Percentiles rank a stretch among this genome's conserved stretches.
Conservation (phyloP, 257 asterid genomes). For the Phtheirospermum japonicum region DNA sequence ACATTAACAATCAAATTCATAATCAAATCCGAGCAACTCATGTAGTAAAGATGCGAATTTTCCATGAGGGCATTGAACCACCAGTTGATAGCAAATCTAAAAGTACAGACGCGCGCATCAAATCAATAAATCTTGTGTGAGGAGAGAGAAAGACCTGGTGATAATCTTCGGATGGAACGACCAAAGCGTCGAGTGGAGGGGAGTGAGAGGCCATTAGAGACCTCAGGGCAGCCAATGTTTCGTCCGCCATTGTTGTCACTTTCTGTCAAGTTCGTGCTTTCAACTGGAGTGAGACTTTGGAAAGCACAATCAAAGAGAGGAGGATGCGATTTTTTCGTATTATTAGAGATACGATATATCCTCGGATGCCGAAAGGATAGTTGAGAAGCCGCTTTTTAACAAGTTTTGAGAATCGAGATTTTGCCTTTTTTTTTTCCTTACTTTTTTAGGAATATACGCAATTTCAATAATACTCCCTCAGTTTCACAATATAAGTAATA, state of each 20-base stretch:
- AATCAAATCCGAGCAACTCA: too few relatives aligned
- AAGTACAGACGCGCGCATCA: neutral
- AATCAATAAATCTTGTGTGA: neutral
- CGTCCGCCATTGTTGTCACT: slow-evolving; percentile 53
- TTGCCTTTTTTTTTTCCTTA: too few relatives aligned
- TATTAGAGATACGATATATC: neutral
- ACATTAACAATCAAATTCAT: neutral
- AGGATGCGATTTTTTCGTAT: neutral
- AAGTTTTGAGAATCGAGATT: too few relatives aligned
- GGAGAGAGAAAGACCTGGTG: slow-evolving; percentile 60
- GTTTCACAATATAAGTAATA: too few relatives aligned
- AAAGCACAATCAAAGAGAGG: neutral
- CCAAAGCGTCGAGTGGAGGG: slow-evolving; percentile 76
- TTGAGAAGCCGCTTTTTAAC: neutral
- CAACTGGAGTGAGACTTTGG: slow-evolving; percentile 6
- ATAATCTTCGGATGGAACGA: slow-evolving; percentile 94
- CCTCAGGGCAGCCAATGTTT: slow-evolving; percentile 57
- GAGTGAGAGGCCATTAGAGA: slow-evolving; percentile 76
- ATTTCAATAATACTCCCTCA: too few relatives aligned
- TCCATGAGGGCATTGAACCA: neutral
- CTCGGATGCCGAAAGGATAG: neutral
- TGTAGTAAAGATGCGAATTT: too few relatives aligned
- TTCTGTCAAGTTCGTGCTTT: neutral
- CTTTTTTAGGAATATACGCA: too few relatives aligned
- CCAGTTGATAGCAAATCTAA: slow-evolving; percentile 4